Evolutionary conservation across 2,329 filamentous ascomycete species (phyloP).

Genomic region (Scytalidium lignicola): DNA sequence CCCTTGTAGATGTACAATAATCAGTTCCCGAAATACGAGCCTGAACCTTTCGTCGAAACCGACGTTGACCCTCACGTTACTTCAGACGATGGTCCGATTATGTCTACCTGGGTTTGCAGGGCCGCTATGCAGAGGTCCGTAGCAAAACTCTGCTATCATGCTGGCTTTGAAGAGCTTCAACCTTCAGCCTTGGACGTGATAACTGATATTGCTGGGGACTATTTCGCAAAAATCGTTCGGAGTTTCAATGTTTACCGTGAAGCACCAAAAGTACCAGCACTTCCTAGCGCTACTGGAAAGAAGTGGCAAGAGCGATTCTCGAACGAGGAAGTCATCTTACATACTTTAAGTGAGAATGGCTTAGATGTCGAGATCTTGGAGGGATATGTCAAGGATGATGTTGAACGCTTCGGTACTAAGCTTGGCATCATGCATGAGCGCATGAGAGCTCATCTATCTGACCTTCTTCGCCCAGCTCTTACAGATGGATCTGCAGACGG

Average conservation of each 20-base stretch:
- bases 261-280: constrained; percentile 65
- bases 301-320: constrained; percentile 65
- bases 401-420: constrained; percentile 79
- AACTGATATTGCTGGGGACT: constrained; percentile 84
- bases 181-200: constrained; percentile 87
- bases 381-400: constrained; percentile 83
- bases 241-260: constrained; percentile 82
- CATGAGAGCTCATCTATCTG: constrained; percentile 89
- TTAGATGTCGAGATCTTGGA: constrained; percentile 78
- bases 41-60: constrained; percentile 78
- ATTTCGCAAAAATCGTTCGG: constrained; percentile 76
- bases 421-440: constrained; percentile 84
- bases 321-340: constrained; percentile 79
- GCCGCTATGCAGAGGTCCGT: constrained; percentile 85
- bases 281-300: constrained; percentile 29
- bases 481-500: constrained; percentile 77
- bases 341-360: constrained; percentile 80
- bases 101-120: constrained; percentile 76
- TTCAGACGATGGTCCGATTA: constrained; percentile 81
- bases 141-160: constrained; percentile 91
- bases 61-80: constrained; percentile 88
- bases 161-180: constrained; percentile 95
- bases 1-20: constrained; percentile 79
- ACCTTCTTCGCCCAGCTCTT: constrained; percentile 85
- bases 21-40: constrained; percentile 95